These are phyloP conservation scores for Adansonia madagascariensis DNA, from an alignment of 441 rosid species.

Conservation along the genomic window DNA sequence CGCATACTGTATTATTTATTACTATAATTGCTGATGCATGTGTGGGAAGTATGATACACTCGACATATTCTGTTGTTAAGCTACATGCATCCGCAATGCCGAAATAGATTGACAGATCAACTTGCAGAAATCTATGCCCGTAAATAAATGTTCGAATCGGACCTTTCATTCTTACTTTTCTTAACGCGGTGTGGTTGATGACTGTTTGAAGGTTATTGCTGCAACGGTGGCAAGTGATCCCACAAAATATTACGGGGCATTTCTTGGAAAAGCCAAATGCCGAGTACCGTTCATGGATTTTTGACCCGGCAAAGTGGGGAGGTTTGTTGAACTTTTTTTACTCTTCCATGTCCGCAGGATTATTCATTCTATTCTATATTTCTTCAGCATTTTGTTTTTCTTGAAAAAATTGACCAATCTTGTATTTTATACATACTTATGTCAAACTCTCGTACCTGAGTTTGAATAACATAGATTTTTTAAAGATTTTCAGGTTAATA, in stretches of 20 bases:
- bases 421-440: too few species aligned
- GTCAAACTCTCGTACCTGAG: too few species aligned
- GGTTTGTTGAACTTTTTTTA: constrained; percentile 47
- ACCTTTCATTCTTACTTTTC: neutral
- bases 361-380: neutral
- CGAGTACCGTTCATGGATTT: constrained; percentile 90
- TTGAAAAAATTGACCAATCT: too few species aligned
- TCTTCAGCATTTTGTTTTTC: too few species aligned
- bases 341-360: neutral
- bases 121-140: constrained; percentile 1
- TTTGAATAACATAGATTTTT: too few species aligned
- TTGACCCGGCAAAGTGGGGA: constrained; percentile 93
- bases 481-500: too few species aligned
- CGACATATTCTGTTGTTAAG: neutral
- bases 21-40: neutral
- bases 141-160: neutral
- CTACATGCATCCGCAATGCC: neutral
- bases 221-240: constrained; percentile 83
- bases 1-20: neutral
- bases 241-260: constrained; percentile 72
- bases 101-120: neutral
- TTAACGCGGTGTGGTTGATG: constrained; percentile 2
- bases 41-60: neutral
- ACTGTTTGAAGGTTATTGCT: constrained; percentile 71
- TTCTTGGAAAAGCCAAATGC: constrained; percentile 76